These are phyloP conservation scores for Xenoacremonium recifei DNA, from an alignment of 2,329 filamentous ascomycete genomes.

Conservation along the genomic window DNA sequence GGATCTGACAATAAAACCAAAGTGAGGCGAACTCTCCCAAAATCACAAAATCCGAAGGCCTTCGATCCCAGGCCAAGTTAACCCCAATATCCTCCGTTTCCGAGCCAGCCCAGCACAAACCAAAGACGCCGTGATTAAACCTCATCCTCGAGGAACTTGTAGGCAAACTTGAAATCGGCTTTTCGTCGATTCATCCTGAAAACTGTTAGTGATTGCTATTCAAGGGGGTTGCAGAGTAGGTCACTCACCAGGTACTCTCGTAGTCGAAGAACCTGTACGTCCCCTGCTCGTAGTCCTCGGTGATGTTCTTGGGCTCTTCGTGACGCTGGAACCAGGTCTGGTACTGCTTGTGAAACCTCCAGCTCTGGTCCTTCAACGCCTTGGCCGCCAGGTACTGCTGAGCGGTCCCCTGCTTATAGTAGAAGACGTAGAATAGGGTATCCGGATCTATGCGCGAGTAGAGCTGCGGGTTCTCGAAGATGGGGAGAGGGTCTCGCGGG, in stretches of 20 bases:
- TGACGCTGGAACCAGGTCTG: constrained; percentile 99
- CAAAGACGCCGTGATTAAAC: constrained; percentile 43
- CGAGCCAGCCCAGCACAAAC: background rate
- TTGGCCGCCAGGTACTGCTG: constrained; percentile 95
- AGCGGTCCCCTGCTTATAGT: constrained; percentile 95
- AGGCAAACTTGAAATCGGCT: constrained; percentile 96
- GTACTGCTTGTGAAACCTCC: constrained; percentile 99
- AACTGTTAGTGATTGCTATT: constrained; percentile 12
- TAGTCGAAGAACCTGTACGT: constrained; percentile 99
- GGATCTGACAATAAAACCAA: background rate
- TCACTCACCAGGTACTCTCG: constrained; percentile 90
- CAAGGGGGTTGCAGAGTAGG: background rate
- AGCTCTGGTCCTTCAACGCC: constrained; percentile 96
- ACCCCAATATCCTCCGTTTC: background rate
- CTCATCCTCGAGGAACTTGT: constrained; percentile 97
- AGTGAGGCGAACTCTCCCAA: background rate
- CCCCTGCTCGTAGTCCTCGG: constrained; percentile 97
- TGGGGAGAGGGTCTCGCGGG: constrained; percentile 85
- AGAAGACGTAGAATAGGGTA: constrained; percentile 97
- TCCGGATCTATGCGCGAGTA: constrained; percentile 92
- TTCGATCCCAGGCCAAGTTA: background rate
- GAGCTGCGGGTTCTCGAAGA: constrained; percentile 87
- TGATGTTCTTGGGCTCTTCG: constrained; percentile 97
- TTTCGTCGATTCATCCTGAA: constrained; percentile 96
- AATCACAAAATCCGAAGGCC: background rate